Base-by-base conservation (phyloP, 2,329 filamentous ascomycete species). In the Onygena corvina region DNA sequence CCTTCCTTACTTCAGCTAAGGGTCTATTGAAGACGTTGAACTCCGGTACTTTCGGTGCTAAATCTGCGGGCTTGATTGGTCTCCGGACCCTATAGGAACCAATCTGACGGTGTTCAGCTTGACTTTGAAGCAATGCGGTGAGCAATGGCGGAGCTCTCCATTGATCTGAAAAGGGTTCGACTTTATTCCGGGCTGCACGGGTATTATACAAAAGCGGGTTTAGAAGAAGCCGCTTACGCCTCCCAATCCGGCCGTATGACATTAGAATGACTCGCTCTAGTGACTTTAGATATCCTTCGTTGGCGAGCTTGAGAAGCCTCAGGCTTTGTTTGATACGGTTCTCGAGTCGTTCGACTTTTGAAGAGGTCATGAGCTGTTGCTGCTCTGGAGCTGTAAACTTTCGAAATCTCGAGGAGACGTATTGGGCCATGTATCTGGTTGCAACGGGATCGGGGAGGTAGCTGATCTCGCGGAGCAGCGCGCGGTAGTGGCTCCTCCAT, bases 401-500 rank as follows among this genome's bases (percentile, higher is more conserved):
- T 47, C 70, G 69, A 61, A 76, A 80, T 53, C 73, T 67, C 30
- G 58, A 54, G 29, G 73, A 53, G 38, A 76, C 64, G 60, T 77
- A 67, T 47, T 67, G 57, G 51, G 66, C 67, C 60, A 77, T 67
- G 62, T 74, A 76, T 27, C 55, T 48, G 54, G 73, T 71, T 33
- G 76, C 75, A 51, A 69, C 62, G 1, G 73, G 68, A 58, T 81
- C 77, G 23, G 79, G 77, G 33, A 82, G 72, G 57, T 81, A 81
- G 49, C 73, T 71, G 53, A 70, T 71, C 64, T 81, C 74, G 52
- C 79, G 74, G 33, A 81, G 71, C 7, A 79, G 68, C 20, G 72
- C 68, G 45, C 79, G 75, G 54, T 77, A 68, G 40, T 79, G 63
- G 58, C 75, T 71, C 25, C 58, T 59, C 66, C 66, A 69, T 45